Evolutionary conservation across 768 basidiomycete genomes (phyloP).

Genomic region (Lentinula edodes): DNA sequence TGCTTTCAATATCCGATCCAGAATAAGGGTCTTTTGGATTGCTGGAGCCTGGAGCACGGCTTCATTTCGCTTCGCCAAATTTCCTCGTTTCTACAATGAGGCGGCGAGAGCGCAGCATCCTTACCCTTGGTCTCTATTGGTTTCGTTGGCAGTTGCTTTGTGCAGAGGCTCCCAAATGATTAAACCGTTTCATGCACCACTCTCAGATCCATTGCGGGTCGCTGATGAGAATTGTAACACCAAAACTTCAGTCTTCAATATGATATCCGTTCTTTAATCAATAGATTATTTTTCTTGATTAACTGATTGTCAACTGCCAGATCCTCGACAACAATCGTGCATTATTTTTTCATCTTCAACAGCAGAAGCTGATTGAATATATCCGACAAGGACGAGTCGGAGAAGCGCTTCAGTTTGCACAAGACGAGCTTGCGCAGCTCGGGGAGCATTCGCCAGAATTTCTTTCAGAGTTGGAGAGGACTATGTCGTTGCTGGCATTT

Average conservation of each 20-base stretch:
- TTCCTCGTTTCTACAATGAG: background rate
- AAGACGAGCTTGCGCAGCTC: slow-evolving; percentile 88
- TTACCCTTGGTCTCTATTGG: background rate
- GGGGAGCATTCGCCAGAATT: slow-evolving; percentile 96
- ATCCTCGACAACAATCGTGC: slow-evolving; percentile 94
- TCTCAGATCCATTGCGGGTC: slow-evolving; percentile 73
- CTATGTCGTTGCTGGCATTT: slow-evolving; percentile 90
- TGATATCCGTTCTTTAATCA: slow-evolving; percentile 39
- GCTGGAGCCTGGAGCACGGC: background rate
- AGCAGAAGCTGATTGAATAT: slow-evolving; percentile 92
- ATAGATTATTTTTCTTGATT: slow-evolving; percentile 15
- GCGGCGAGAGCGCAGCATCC: background rate
- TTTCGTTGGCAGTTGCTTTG: background rate
- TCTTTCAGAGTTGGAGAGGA: slow-evolving; percentile 84
- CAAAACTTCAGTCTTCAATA: slow-evolving; percentile 97
- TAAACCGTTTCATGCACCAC: slow-evolving; percentile 98
- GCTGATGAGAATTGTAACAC: slow-evolving; percentile 74
- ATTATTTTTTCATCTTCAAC: slow-evolving; percentile 92
- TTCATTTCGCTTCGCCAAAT: background rate
- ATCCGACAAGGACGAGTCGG: slow-evolving; percentile 77
- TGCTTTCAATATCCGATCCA: background rate
- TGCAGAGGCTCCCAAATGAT: slow-evolving; percentile 49
- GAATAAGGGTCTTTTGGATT: background rate
- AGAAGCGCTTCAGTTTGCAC: slow-evolving; percentile 87
- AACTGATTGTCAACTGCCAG: slow-evolving; percentile 36